phyloP scores from a whole-genome alignment of 768 basidiomycete genomes.

The Podaxis mareebaensis region DNA sequence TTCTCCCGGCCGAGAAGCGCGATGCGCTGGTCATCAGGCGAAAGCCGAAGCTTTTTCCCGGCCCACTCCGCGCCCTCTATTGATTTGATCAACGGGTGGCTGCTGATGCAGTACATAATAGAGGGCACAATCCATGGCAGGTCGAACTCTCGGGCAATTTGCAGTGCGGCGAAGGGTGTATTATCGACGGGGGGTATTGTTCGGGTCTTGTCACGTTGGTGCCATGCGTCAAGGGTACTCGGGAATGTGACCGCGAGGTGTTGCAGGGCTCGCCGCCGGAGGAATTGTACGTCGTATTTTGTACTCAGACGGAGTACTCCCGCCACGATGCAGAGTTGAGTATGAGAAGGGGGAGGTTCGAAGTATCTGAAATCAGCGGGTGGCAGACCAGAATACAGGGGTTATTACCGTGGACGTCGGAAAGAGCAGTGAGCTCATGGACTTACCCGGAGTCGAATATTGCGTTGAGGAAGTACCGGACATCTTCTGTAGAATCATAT shows the following conservation, averaged over 20 bases:
- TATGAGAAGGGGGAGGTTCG: conserved; percentile 33
- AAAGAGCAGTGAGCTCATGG: not conserved
- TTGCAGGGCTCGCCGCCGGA: conserved; percentile 32
- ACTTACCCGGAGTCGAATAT: conserved; percentile 36
- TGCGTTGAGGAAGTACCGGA: conserved; percentile 34
- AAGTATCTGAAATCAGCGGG: conserved; percentile 27
- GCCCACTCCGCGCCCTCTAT: conserved; percentile 34
- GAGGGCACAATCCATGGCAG: conserved; percentile 36
- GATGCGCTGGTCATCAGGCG: conserved; percentile 28
- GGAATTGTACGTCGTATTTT: conserved; percentile 39
- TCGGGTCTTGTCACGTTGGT: conserved; percentile 32
- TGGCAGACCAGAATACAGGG: not conserved
- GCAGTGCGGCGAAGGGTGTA: conserved; percentile 39
- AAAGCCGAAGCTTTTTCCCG: conserved; percentile 25
- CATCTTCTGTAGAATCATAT: conserved; percentile 34
- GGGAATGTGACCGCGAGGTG: conserved; percentile 40
- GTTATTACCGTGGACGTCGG: not conserved
- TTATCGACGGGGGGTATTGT: conserved; percentile 39
- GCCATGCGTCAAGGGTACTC: conserved; percentile 32
- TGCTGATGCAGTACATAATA: conserved; percentile 38
- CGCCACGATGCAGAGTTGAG: conserved; percentile 30
- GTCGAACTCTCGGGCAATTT: conserved; percentile 34
- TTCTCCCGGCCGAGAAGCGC: conserved; percentile 29
- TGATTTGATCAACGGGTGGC: conserved; percentile 36
- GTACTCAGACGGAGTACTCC: conserved; percentile 37